Base-by-base conservation (phyloP, 1,284 basidiomycete genomes). In the Sphagnurus paluster region DNA sequence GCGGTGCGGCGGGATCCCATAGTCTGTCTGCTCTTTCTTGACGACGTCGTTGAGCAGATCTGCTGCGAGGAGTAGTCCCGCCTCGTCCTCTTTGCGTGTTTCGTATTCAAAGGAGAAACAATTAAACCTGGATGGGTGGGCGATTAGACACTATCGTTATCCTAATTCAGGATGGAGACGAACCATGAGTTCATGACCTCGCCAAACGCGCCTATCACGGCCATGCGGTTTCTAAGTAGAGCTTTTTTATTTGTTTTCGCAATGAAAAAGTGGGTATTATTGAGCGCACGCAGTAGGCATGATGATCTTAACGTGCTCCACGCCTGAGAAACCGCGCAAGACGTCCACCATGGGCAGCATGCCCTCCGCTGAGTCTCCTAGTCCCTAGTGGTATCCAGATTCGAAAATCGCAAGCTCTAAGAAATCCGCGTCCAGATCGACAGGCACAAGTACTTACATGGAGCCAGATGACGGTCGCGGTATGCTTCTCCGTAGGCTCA, bases 241-340 rank as follows among this genome's bases (percentile, higher is more conserved):
- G 42, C 17, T 2, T n/a, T 11, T 11, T 36, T 8, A 36, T 19
- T 8, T 11, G 28, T 16, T 5, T 1, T 2, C 28, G 2, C 26
- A 2, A 19, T 13, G 10, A 17, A n/a, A n/a, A n/a, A n/a, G n/a
- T n/a, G n/a, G n/a, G 14, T 28, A 6, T 8, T 5, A 20, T n/a
- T 4, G 17, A 2, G 52, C 58, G 56, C 42, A 64, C 58, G 64
- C 62, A 14, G 56, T 49, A 17, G 63, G 64, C 17, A 66, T 45
- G 9, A 67, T 52, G 28, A 61, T 60, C 50, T 64, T 67, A 33
- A 65, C 53, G 21, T 64, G 57, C 6, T 49, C 55, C 5, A 66
- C 52, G 8, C 48, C 51, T 13, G 52, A 49, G 17, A 51, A 37
- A 1, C 49, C 28, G n/a, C 41, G 50, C 16, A 62, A 20, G n/a